phyloP scores from a whole-genome alignment of 768 basidiomycete genomes.

The Rossbeevera mucosa region DNA sequence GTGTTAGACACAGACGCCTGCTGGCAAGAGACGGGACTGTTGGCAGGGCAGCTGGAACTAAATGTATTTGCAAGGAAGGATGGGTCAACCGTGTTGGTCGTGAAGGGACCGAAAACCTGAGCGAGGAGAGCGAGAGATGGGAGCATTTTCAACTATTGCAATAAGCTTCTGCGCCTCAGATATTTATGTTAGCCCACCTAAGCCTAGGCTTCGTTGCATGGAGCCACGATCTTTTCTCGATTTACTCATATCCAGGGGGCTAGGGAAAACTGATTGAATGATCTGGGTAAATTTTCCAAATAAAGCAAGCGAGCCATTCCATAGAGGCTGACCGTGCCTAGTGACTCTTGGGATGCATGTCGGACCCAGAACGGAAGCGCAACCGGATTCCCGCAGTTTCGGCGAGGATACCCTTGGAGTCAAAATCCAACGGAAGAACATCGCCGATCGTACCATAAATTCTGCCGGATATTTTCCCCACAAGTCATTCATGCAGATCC shows the following conservation, averaged over 20 bases:
- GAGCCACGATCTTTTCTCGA: background rate
- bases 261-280: background rate
- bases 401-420: background rate
- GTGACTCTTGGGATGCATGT: no score
- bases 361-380: background rate
- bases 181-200: conserved; percentile 5
- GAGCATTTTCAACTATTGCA: conserved; percentile 9
- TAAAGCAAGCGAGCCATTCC: background rate
- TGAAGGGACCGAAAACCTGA: conserved; percentile 20
- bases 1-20: conserved; percentile 42
- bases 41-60: conserved; percentile 50
- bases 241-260: background rate
- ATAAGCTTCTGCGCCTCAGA: background rate
- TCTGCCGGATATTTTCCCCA: background rate
- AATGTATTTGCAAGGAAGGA: conserved; percentile 31
- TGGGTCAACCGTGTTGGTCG: conserved; percentile 17
- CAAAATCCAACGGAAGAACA: background rate
- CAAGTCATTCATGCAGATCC: background rate
- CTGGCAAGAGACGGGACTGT: conserved; percentile 51
- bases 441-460: background rate
- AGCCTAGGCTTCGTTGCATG: background rate
- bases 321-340: no score
- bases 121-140: conserved; percentile 19
- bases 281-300: background rate
- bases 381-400: background rate